Percentiles rank a stretch among this genome's conserved stretches.
Evolutionary conservation across 768 basidiomycete species (phyloP).

Genomic region (Lyophyllum shimeji): DNA sequence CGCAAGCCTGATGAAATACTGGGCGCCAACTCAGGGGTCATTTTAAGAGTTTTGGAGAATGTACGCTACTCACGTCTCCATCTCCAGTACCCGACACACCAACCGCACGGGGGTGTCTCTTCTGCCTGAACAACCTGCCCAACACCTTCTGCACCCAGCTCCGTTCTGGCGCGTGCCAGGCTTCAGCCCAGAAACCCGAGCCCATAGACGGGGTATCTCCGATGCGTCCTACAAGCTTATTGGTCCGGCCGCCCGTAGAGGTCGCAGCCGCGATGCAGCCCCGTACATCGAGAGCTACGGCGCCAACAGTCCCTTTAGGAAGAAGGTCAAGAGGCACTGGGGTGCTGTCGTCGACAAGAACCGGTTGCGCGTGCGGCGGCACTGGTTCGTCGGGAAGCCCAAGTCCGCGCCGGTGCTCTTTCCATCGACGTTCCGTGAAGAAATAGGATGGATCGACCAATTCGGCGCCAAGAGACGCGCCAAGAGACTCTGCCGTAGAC

Average conservation of each 20-base stretch:
- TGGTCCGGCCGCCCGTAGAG: slow-evolving; percentile 81
- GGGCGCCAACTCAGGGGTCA: neutral
- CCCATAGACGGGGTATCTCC: slow-evolving; percentile 83
- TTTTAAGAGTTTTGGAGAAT: slow-evolving; percentile 1
- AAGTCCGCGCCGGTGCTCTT: slow-evolving; percentile 70
- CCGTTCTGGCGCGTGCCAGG: slow-evolving; percentile 49
- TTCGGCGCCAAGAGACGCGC: slow-evolving; percentile 49
- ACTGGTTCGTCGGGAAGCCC: slow-evolving; percentile 70
- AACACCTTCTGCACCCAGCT: slow-evolving; percentile 30
- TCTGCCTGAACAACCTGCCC: slow-evolving; percentile 22
- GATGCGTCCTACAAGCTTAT: slow-evolving; percentile 81
- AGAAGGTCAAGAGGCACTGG: slow-evolving; percentile 48
- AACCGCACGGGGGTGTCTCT: slow-evolving; percentile 41
- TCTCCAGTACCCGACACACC: slow-evolving; percentile 86
- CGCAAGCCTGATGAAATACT: slow-evolving; percentile 79
- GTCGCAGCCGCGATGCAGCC: slow-evolving; percentile 76
- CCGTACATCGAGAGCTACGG: slow-evolving; percentile 72
- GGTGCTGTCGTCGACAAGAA: slow-evolving; percentile 14
- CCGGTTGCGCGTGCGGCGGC: slow-evolving; percentile 28
- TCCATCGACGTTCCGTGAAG: slow-evolving; percentile 74
- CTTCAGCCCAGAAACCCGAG: slow-evolving; percentile 81
- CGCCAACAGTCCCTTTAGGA: slow-evolving; percentile 82
- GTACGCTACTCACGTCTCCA: slow-evolving; percentile 60
- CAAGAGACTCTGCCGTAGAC: slow-evolving; percentile 58
- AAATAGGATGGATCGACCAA: slow-evolving; percentile 78